Base-by-base conservation (phyloP, 129 eudicot genomes). In the Chrysanthemum seticuspe region DNA sequence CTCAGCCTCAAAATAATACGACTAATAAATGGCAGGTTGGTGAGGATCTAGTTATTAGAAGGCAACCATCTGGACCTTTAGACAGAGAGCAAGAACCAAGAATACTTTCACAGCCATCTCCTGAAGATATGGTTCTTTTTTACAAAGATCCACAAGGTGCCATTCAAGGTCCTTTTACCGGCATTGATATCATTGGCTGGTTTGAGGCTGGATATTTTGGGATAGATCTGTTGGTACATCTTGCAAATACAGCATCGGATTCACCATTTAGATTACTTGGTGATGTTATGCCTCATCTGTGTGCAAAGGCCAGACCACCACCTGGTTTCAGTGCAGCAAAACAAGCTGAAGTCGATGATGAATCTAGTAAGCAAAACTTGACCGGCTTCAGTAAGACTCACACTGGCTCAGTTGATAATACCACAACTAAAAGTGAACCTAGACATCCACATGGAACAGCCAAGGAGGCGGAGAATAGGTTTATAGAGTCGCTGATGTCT, bases 131-230 rank as follows among this genome's bases (percentile, higher is more conserved):
- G n/a, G n/a, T n/a, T n/a, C n/a, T n/a, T n/a, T n/a, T n/a, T n/a
- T n/a, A n/a, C n/a, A n/a, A n/a, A n/a, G n/a, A n/a, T n/a, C n/a
- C n/a, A n/a, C n/a, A n/a, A n/a, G n/a, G n/a, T n/a, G n/a, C n/a
- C n/a, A n/a, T n/a, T n/a, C n/a, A n/a, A n/a, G n/a, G n/a, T n/a
- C n/a, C n/a, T n/a, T n/a, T n/a, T n/a, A n/a, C n/a, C n/a, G n/a
- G n/a, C n/a, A n/a, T n/a, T n/a, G n/a, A n/a, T n/a, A n/a, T n/a
- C n/a, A n/a, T n/a, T n/a, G n/a, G n/a, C n/a, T n/a, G n/a, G n/a
- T n/a, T n/a, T n/a, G n/a, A n/a, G n/a, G n/a, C 94, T 67, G 99
- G 96, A 74, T 94, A 94, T 70, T 94, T 94, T 78, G 99, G 99
- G 57, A 75, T 94, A 62, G 97, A 94, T 68, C 78, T 94, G 75